These are phyloP conservation scores for Aspergillus oerlinghausenensis DNA, from an alignment of 2,329 filamentous ascomycete species.

Conservation along the genomic window DNA sequence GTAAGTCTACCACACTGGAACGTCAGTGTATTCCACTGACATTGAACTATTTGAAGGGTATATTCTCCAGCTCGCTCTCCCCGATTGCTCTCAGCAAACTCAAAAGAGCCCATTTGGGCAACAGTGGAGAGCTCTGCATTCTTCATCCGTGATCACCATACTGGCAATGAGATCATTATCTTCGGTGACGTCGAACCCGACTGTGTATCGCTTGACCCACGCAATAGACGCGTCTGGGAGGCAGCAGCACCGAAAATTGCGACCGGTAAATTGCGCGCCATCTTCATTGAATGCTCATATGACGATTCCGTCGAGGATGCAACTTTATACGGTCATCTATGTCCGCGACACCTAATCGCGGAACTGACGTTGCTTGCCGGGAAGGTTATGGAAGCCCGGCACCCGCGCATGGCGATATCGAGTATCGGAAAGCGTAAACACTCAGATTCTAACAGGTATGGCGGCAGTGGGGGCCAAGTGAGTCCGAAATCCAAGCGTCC, in stretches of 20 bases:
- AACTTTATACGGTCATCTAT: conserved; percentile 81
- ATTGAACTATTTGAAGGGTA: conserved; percentile 14
- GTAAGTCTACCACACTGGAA: conserved; percentile 17
- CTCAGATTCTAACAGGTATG: conserved; percentile 11
- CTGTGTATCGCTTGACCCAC: conserved; percentile 71
- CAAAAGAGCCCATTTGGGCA: conserved; percentile 20
- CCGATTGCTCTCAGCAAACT: conserved; percentile 10
- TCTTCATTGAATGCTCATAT: conserved; percentile 96
- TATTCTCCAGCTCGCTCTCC: conserved; percentile 30
- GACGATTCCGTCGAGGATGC: conserved; percentile 73
- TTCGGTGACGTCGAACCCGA: conserved; percentile 97
- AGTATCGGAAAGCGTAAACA: conserved; percentile 42
- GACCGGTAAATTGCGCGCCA: conserved; percentile 64
- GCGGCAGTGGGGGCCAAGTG: conserved; percentile 16
- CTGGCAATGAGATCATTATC: conserved; percentile 75
- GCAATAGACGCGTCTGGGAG: conserved; percentile 79
- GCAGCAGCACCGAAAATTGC: conserved; percentile 84
- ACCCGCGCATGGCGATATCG: conserved; percentile 23
- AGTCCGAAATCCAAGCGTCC: conserved; percentile 24
- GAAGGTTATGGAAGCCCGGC: conserved; percentile 59
- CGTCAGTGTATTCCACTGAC: background rate
- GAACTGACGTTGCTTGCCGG: conserved; percentile 70
- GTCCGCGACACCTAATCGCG: conserved; percentile 73
- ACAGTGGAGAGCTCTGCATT: conserved; percentile 77
- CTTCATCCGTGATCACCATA: conserved; percentile 74